phyloP scores from a whole-genome alignment of 108 stramenopile genomes.

The Nitzschia sp. region DNA sequence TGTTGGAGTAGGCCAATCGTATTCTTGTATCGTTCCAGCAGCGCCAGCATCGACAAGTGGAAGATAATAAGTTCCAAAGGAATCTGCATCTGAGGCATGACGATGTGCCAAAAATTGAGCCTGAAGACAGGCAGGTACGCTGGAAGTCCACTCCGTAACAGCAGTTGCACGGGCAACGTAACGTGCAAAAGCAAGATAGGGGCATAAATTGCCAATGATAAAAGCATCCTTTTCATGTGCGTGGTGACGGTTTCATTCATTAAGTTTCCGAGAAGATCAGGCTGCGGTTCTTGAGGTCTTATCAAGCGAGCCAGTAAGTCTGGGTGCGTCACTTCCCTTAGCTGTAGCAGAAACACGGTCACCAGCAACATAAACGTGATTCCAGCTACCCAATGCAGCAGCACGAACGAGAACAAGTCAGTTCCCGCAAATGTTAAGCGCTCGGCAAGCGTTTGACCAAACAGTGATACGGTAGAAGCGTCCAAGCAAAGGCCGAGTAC shows the following conservation, averaged over 20 bases:
- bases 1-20: conserved; percentile 80
- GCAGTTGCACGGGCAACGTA: conserved; percentile 61
- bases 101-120: conserved; percentile 77
- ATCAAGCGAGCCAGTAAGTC: conserved; percentile 85
- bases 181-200: conserved; percentile 65
- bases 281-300: conserved; percentile 97
- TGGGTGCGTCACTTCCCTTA: conserved; percentile 94
- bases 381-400: conserved; percentile 91
- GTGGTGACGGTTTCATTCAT: conserved; percentile 84
- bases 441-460: conserved; percentile 53
- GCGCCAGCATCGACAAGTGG: conserved; percentile 89
- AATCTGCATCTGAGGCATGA: conserved; percentile 88
- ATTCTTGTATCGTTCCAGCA: conserved; percentile 89
- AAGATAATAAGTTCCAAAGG: conserved; percentile 90
- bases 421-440: conserved; percentile 64
- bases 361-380: conserved; percentile 98
- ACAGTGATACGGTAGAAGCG: conserved; percentile 60
- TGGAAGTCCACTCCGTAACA: conserved; percentile 42
- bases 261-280: conserved; percentile 91
- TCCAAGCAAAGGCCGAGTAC: conserved; percentile 79
- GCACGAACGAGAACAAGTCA: conserved; percentile 77
- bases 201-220: conserved; percentile 75
- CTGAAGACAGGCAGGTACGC: conserved; percentile 53
- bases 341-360: conserved; percentile 91
- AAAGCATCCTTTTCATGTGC: conserved; percentile 85